Percentiles rank a stretch among this genome's conserved stretches.
Conservation (phyloP, 805 yeast genomes). For the Candida khao-thaluensis region DNA sequence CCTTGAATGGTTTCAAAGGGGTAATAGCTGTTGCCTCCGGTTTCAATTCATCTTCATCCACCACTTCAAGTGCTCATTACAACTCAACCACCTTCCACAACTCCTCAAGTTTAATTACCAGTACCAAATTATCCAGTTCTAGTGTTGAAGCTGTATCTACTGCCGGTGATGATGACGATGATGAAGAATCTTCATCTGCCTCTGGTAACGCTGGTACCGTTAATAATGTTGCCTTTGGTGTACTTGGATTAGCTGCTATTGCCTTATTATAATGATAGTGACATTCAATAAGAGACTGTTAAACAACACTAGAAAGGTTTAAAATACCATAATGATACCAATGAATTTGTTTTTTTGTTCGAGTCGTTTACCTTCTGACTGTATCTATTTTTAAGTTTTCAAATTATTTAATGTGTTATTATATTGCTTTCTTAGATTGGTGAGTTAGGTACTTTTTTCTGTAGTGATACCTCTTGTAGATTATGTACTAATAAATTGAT, state of each 20-base stretch:
- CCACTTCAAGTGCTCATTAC: conserved; percentile 9
- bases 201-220: conserved; percentile 13
- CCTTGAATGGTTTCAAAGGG: conserved; percentile 21
- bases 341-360: conserved; percentile 3
- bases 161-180: conserved; percentile 16
- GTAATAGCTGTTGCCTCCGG: conserved; percentile 26
- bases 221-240: conserved; percentile 20
- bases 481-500: conserved; percentile 2
- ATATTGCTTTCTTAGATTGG: background rate
- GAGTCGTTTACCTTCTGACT: conserved; percentile 2
- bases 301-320: too few relatives aligned
- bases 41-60: conserved; percentile 14
- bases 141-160: conserved; percentile 15
- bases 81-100: conserved; percentile 11
- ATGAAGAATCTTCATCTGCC: conserved; percentile 13
- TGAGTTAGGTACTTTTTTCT: background rate
- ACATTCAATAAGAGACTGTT: too few relatives aligned
- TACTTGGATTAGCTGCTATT: conserved; percentile 28
- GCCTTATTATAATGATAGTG: conserved; percentile 18
- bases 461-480: conserved; percentile 5
- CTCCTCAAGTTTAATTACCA: conserved; percentile 8
- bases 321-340: conserved; percentile 12
- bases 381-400: conserved; percentile 4
- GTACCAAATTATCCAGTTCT: conserved; percentile 1
- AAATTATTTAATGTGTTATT: conserved; percentile 6